Base-by-base conservation (phyloP, 129 eudicot species). In the sunflower (Helianthus annuus) region DNA sequence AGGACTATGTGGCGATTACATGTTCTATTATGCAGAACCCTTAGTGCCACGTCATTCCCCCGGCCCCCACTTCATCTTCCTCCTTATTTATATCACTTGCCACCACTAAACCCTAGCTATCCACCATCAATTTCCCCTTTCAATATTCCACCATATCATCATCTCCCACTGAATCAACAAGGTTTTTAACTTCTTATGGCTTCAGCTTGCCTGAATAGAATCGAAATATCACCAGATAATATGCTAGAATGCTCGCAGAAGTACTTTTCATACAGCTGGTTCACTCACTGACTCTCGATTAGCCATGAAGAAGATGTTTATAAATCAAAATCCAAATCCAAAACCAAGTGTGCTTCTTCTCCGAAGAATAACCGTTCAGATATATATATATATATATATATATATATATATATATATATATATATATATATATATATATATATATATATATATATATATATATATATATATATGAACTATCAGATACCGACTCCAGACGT, bases 121-220 rank as follows among this genome's bases (percentile, higher is more conserved):
- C 32, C 32, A 27, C 27, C 54, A 13, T 22, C 69, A 57, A 76
- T 49, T 17, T 59, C 69, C 17, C 52, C 59, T 13, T 52, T 48
- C 36, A 56, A 34, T 27, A 58, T 60, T 60, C 16, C 7, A 12
- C 1, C 16, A 6, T 0, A 4, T 27, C 32, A 27, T 27, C 3
- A 27, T 27, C 32, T 27, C 32, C 3, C 3, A 27, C 32, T 27
- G 32, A 27, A 27, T 51, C 11, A 10, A 52, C 63, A 83, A 80
- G 71, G 70, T 82, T 58, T 78, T 66, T 71, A 15, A 8, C 7
- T 19, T 67, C 4, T 34, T 7, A 58, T 88, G 97, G 90, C 97
- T 24, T 91, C 97, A 13, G 97, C 90, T 72, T 91, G 92, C 81
- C 68, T 88, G 2, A 86, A 91, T 75, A 77, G 79, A 53, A 77